A percentile compares a stretch with the other conserved stretches of the same genome.
Evolutionary conservation across 805 yeast species (phyloP).

Genomic region (Candida pseudofarinosa): DNA sequence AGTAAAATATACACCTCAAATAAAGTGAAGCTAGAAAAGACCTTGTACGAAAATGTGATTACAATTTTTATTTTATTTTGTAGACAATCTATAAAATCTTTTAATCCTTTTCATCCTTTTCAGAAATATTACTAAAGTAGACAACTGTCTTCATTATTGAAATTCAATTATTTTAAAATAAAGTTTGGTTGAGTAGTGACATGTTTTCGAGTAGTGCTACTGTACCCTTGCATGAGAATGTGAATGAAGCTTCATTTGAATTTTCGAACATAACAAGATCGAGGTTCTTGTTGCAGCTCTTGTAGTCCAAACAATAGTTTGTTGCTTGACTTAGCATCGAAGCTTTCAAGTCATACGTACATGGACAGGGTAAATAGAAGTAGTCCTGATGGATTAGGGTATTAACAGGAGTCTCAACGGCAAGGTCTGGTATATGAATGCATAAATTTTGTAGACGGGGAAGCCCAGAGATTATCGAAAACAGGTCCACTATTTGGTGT

Average conservation of each 20-base stretch:
- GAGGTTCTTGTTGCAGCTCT: background rate
- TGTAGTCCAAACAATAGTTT: background rate
- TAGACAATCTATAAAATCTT: no score
- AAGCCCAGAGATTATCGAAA: slow-evolving; percentile 2
- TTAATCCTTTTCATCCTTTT: no score
- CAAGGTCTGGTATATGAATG: slow-evolving; percentile 2
- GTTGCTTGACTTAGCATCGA: background rate
- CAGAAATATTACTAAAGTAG: no score
- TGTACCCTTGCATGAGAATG: background rate
- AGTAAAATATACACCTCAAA: no score
- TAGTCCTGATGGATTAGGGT: slow-evolving; percentile 8
- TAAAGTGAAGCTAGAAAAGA: no score
- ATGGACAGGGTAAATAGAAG: slow-evolving; percentile 7
- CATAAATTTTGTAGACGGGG: slow-evolving; percentile 4
- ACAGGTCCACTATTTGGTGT: slow-evolving; percentile 5
- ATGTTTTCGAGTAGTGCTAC: background rate
- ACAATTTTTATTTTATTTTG: no score
- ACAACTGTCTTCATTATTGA: no score
- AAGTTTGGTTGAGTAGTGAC: background rate
- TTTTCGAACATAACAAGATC: background rate
- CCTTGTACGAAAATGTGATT: no score
- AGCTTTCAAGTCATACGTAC: background rate
- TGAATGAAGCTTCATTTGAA: background rate
- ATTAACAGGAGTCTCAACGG: background rate
- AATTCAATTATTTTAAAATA: no score